Evolutionary conservation across 805 yeast genomes (phyloP).

Genomic region (Candida boidinii): DNA sequence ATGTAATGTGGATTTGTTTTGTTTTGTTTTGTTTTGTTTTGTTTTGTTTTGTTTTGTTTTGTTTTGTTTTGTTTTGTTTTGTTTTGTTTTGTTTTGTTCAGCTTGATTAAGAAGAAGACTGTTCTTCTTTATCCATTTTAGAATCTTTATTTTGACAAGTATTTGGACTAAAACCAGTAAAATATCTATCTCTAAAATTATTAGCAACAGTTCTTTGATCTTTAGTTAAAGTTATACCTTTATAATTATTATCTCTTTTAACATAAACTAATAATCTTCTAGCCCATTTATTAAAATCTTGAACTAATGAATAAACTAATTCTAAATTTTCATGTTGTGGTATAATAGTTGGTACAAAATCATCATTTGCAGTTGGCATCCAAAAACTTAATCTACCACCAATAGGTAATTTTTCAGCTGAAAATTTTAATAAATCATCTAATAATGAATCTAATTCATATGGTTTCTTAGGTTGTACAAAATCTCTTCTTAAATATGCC

Average conservation of each 20-base stretch:
- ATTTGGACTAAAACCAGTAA: slow-evolving; percentile 42
- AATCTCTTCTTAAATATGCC: slow-evolving; percentile 72
- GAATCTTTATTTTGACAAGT: too few species aligned
- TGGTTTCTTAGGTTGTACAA: slow-evolving; percentile 88
- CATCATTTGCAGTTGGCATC: slow-evolving; percentile 97
- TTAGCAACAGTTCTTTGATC: slow-evolving; percentile 36
- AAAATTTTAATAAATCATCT: slow-evolving; percentile 68
- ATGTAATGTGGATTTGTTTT: slow-evolving; percentile 5
- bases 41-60: not conserved
- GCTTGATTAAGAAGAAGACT: too few species aligned
- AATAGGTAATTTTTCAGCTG: slow-evolving; percentile 61
- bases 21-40: not conserved
- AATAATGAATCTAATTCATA: slow-evolving; percentile 70
- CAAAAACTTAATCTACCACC: slow-evolving; percentile 86
- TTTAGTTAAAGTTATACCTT: slow-evolving; percentile 37
- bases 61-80: slow-evolving; percentile 15
- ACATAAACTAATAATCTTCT: slow-evolving; percentile 77
- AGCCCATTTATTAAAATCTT: slow-evolving; percentile 90
- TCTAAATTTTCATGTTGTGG: slow-evolving; percentile 75
- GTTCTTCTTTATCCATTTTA: too few species aligned
- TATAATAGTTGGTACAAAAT: slow-evolving; percentile 51
- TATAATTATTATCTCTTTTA: slow-evolving; percentile 42
- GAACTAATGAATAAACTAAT: slow-evolving; percentile 67
- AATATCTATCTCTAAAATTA: slow-evolving; percentile 73
- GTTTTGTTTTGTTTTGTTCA: too few species aligned